Base-by-base conservation (phyloP, 345 rosid species). In the Gossypium longicalyx region DNA sequence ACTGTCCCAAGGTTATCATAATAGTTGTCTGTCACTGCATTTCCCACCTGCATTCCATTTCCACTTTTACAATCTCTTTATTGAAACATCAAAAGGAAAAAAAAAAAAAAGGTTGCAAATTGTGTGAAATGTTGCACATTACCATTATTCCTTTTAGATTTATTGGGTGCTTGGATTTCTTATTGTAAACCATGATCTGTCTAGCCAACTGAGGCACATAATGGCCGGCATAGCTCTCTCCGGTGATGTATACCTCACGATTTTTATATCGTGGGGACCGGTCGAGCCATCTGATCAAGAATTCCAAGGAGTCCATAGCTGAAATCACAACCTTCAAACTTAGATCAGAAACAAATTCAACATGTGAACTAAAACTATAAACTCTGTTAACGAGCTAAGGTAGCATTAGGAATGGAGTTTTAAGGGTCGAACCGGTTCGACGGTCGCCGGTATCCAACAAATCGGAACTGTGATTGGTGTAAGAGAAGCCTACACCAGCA, bases 181-280 rank as follows among this genome's bases (percentile, higher is more conserved):
- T 74, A 71, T 93, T 93, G 77, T 91, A 76, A 20, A 76, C 52
- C 90, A 91, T 77, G 58, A 93, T 93, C 74, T 89, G 89, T 73
- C 84, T 82, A 29, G 97, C 97, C 27, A 93, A 85, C 84, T 93
- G 98, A 73, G 98, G 99, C 9, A 96, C 99, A 78, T 96, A 96
- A 80, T 96, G 99, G n/a, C 99, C 99, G 2, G 98, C 98, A 74
- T 93, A 96, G 81, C 99, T 96, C 81, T 96, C 98, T n/a, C 99
- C 98, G 0, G 93, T 82, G 12, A 96, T 70, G 77, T 85, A 93
- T 15, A 96, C 70, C 68, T 96, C 91, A 10, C 97, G 88, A 66
- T 77, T 52, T 82, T 85, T 88, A 86, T 93, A 96, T 25, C 93
- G 85, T 0, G 99, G 98, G 71, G 93, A 93, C 4, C 98, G 84